Evolutionary conservation across 164 flowering plant genomes (phyloP).

Genomic region (Vitis vinifera): DNA sequence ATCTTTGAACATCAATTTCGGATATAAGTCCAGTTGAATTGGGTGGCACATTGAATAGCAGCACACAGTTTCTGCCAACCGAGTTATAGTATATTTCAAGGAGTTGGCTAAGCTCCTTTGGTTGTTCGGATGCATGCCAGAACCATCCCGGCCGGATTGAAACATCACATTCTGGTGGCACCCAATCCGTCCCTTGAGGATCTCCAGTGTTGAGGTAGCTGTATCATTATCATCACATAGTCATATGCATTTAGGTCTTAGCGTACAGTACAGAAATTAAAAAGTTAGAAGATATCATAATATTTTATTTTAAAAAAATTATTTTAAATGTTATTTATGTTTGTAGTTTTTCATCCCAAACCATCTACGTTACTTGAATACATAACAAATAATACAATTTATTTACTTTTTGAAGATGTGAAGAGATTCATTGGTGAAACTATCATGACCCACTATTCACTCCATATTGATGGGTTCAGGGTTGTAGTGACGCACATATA

Average conservation of each 20-base stretch:
- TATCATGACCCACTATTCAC: too few relatives aligned
- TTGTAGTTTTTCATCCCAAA: too few relatives aligned
- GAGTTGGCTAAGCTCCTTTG: conserved; percentile 61
- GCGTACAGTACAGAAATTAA: too few relatives aligned
- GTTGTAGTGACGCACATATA: too few relatives aligned
- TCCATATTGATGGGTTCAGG: too few relatives aligned
- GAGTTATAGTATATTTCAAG: conserved; percentile 86
- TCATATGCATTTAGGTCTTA: not conserved
- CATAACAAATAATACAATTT: too few relatives aligned
- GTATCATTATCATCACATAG: conserved; percentile 10
- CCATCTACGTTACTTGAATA: too few relatives aligned
- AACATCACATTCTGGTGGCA: conserved; percentile 91
- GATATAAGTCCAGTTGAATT: conserved; percentile 76
- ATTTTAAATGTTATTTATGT: too few relatives aligned
- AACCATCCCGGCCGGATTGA: conserved; percentile 88
- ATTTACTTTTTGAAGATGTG: too few relatives aligned
- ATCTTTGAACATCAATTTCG: conserved; percentile 48
- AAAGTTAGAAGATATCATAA: too few relatives aligned
- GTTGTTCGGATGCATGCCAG: conserved; percentile 78
- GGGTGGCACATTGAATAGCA: conserved; percentile 87
- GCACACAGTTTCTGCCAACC: conserved; percentile 81
- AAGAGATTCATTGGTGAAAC: too few relatives aligned
- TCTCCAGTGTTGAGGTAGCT: conserved; percentile 79
- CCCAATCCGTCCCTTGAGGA: conserved; percentile 73
- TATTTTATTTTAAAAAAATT: too few relatives aligned